A percentile compares a stretch with the other conserved stretches of the same genome.
These are phyloP conservation scores for Actinidia polygama DNA, from an alignment of 179 eudicot genomes.

Conservation along the genomic window DNA sequence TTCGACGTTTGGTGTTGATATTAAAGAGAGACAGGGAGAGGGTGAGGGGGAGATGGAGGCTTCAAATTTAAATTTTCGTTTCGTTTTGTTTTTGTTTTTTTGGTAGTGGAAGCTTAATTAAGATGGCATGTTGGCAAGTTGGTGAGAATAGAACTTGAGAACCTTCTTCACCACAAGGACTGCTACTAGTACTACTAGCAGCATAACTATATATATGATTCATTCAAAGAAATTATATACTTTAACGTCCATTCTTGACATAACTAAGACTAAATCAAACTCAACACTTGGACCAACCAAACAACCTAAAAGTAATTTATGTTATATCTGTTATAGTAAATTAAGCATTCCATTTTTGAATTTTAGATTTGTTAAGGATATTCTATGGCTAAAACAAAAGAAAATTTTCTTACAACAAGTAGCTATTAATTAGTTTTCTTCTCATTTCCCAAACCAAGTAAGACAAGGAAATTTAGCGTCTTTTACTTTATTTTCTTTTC, in stretches of 20 bases:
- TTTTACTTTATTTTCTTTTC: no score
- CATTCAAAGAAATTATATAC: background rate
- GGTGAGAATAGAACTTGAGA: constrained; percentile 15
- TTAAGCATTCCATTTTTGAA: no score
- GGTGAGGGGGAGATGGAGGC: background rate
- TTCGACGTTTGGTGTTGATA: constrained; percentile 5
- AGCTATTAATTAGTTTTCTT: background rate
- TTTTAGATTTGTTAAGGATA: no score
- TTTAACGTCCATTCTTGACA: background rate
- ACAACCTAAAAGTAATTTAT: background rate
- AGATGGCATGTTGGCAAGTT: background rate
- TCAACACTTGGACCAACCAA: background rate
- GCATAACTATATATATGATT: background rate
- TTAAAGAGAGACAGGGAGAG: background rate
- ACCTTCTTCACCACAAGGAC: background rate
- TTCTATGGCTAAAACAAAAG: no score
- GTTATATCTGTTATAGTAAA: no score
- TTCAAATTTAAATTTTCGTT: background rate
- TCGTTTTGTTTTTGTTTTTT: background rate
- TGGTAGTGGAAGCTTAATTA: background rate
- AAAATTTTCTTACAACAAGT: background rate
- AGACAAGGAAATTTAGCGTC: background rate
- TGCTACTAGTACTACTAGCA: constrained; percentile 12
- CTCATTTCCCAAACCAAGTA: background rate
- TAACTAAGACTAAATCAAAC: background rate